Conservation (phyloP, 495 filamentous ascomycete species). For the Penicillium waksmanii region DNA sequence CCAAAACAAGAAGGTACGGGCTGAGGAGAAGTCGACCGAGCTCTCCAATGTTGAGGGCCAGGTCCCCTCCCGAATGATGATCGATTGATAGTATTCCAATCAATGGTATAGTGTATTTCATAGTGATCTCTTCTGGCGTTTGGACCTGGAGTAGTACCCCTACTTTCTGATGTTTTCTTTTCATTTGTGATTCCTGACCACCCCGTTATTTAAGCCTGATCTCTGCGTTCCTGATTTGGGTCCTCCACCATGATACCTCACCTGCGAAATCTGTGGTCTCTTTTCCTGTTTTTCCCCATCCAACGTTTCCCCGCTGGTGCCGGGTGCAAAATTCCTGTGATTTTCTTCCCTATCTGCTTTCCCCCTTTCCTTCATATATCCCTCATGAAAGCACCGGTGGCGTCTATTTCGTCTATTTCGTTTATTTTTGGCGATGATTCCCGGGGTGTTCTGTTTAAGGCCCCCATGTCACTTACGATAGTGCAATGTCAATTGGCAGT, state of each 20-base stretch:
- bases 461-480: constrained; percentile 33
- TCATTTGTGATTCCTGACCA: constrained; percentile 14
- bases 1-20: constrained; percentile 59
- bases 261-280: constrained; percentile 15
- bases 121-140: constrained; percentile 24
- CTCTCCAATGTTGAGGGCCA: constrained; percentile 56
- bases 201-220: constrained; percentile 30
- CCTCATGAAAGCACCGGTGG: constrained; percentile 31
- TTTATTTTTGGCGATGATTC: constrained; percentile 25
- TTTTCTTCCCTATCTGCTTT: constrained; percentile 15
- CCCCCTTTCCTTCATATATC: constrained; percentile 18
- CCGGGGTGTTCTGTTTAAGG: constrained; percentile 20
- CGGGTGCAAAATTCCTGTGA: constrained; percentile 29
- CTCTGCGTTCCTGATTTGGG: constrained; percentile 26
- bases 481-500: constrained; percentile 22
- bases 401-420: constrained; percentile 15
- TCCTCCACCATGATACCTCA: constrained; percentile 44
- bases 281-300: not conserved
- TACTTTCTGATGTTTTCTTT: constrained; percentile 11
- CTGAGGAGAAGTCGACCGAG: constrained; percentile 77
- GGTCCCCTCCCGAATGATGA: constrained; percentile 79
- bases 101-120: constrained; percentile 18
- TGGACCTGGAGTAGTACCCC: constrained; percentile 17
- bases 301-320: not conserved
- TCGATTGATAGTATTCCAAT: constrained; percentile 61